These are phyloP conservation scores for Chaetothyriales sp. DNA, from an alignment of 2,329 filamentous ascomycete species.

Conservation along the genomic window DNA sequence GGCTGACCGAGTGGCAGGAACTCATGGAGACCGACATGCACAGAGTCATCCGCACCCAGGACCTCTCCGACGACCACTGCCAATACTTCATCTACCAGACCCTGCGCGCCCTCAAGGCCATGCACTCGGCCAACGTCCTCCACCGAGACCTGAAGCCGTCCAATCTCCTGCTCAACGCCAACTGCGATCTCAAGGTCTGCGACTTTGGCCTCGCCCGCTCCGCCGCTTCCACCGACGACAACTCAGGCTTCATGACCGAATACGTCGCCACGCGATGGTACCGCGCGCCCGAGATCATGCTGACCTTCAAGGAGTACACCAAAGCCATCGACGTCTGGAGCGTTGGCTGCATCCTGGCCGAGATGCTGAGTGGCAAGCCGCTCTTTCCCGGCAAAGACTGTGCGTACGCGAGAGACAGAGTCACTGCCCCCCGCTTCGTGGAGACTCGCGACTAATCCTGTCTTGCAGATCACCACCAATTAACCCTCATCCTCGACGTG, in stretches of 20 bases:
- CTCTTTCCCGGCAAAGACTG: slow-evolving; percentile 97
- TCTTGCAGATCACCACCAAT: slow-evolving; percentile 75
- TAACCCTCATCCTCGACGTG: slow-evolving; percentile 92
- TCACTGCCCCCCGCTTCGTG: too few species aligned
- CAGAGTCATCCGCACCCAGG: slow-evolving; percentile 93
- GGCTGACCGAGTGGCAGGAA: slow-evolving; percentile 46
- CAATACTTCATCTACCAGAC: slow-evolving; percentile 99
- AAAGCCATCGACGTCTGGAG: slow-evolving; percentile 99
- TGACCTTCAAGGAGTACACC: slow-evolving; percentile 99
- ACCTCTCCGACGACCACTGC: slow-evolving; percentile 97
- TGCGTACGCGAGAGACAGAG: too few species aligned
- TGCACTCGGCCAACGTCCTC: slow-evolving; percentile 97
- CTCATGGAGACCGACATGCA: slow-evolving; percentile 99
- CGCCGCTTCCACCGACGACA: slow-evolving; percentile 93
- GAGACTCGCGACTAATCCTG: slow-evolving; percentile 3
- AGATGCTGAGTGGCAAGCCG: slow-evolving; percentile 98
- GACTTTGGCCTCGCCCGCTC: slow-evolving; percentile 94
- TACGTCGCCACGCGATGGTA: slow-evolving; percentile 99
- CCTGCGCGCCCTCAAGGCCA: slow-evolving; percentile 89
- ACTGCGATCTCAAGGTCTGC: slow-evolving; percentile 97
- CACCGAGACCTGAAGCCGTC: slow-evolving; percentile 96
- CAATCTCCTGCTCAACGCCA: slow-evolving; percentile 91
- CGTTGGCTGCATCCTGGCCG: slow-evolving; percentile 91
- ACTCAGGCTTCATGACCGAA: slow-evolving; percentile 99
- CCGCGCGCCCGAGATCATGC: slow-evolving; percentile 97